A percentile compares a stretch with the other conserved stretches of the same genome.
Evolutionary conservation across 805 yeast genomes (phyloP).

Genomic region (Candida parachauliodes): DNA sequence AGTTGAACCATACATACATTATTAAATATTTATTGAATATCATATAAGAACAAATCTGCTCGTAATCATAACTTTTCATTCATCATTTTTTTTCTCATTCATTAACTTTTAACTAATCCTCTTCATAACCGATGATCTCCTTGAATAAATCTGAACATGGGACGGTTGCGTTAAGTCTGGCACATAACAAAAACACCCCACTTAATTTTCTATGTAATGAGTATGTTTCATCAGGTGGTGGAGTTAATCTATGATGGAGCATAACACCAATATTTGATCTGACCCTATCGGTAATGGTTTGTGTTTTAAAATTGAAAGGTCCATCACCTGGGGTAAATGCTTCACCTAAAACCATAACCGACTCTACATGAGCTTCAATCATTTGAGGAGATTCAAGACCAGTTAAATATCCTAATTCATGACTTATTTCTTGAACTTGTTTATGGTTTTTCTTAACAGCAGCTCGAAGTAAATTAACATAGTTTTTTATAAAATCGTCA

Average conservation of each 20-base stretch:
- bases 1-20: too few species aligned
- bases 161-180: conserved; percentile 76
- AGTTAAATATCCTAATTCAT: conserved; percentile 80
- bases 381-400: conserved; percentile 85
- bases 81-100: too few species aligned
- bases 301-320: conserved; percentile 69
- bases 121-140: conserved; percentile 66
- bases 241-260: conserved; percentile 87
- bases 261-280: conserved; percentile 82
- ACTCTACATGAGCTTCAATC: conserved; percentile 90
- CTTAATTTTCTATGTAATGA: conserved; percentile 93
- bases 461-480: conserved; percentile 68
- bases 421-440: conserved; percentile 61
- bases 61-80: too few species aligned
- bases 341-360: conserved; percentile 87
- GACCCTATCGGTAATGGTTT: conserved; percentile 92
- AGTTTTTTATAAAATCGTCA: conserved; percentile 62
- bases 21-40: too few species aligned
- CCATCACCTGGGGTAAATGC: conserved; percentile 66
- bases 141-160: conserved; percentile 75
- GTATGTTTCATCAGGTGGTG: conserved; percentile 98
- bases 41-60: too few species aligned
- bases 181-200: conserved; percentile 89
- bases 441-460: conserved; percentile 68
- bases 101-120: too few species aligned